Evolutionary conservation across 1,139 yeast species (phyloP), one percentile per base, ranked within the genome.

Genomic region (Zhuliangozyma parablackwelliae): DNA sequence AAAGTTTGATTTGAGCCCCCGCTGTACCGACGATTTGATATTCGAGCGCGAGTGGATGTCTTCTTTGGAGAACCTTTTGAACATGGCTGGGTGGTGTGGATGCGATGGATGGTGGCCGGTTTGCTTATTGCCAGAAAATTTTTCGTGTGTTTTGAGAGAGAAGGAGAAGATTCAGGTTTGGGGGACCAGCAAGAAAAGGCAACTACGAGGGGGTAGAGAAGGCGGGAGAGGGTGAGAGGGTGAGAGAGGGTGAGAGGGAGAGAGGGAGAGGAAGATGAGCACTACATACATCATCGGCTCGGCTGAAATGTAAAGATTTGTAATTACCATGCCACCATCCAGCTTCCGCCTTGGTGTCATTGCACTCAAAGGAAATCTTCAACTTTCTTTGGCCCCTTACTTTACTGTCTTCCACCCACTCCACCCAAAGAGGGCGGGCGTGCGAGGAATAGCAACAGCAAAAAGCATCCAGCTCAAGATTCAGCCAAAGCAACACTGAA

Each of bases 41-140:
- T 89, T 90, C 10, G 97, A 82, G 47, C 94, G 82, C 10, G 96
- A 83, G 53, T 88, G 95, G 36, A 89, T 75, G 55, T 89, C 96
- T 36, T 88, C 96, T 50, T 78, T 82, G 26, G 88, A 74, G 64
- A 89, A 88, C 59, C 88, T 87, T 57, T 66, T 73, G 49, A 77
- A 75, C 81, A 77, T 75, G 30, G 24, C 10, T 23, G 24, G 24
- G 9, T 23, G 24, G 24, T 23, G 24, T 16, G 16, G 16, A 16
- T 4, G 16, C 16, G 16, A 4, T 16, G 16, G 16, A 16, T 16
- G 16, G 16, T 16, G 16, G 4, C 16, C 3, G 16, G 16, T 21
- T 24, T 30, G 23, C 28, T 32, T 10, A 12, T 6, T 13, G 5
- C 10, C n/a, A 10, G 25, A 25, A 12, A 30, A 31, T 13, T 29